Base-by-base conservation (phyloP, 495 filamentous ascomycete species). In the Echria macrotheca region DNA sequence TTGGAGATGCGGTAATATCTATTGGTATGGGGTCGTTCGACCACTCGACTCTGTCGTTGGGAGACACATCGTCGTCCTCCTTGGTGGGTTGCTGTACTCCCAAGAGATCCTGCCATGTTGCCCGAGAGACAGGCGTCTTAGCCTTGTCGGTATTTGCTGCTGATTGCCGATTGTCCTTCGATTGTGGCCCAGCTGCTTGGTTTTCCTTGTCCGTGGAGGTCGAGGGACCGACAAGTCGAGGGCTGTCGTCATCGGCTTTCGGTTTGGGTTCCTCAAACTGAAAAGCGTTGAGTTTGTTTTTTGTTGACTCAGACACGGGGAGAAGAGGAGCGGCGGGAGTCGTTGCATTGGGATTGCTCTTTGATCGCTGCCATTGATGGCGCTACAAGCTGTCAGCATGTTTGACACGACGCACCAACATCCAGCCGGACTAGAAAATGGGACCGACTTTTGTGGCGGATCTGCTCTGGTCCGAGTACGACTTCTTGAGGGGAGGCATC, bases 101-200 rank as follows among this genome's bases (percentile, higher is more conserved):
- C 50, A 96, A 84, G 17, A 97, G 71, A 51, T 95, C 89, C 24
- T 83, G 81, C 54, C 95, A 78, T 36, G 86, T 79, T 26, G 94
- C 70, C 35, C 85, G 77, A 23, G 81, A 79, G 14, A 81, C 79
- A 0, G 91, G 91, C 2, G 91, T 95, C 33, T 80, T 81, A 3
- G 85, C 57, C 77, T 50, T 76, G 73, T 64, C 11, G 11, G 10
- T 24, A 4, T 11, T 15, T 23, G 17, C 10, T n/a, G 21, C 21
- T 17, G 17, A 11, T 2, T 6, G 19, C 9, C 12, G 17, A 82
- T 66, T 32, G 38, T 47, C 54, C 51, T 57, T 50, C 37, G 54
- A 29, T 50, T 53, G 40, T 2, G 46, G 44, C 29, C 46, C 8
- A 39, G 35, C 6, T 28, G 31, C 37, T 19, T 59, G 40, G 22